Percentiles rank a stretch among this genome's conserved stretches.
These are phyloP conservation scores for Musa troglodytarum DNA, from an alignment of 176 grass and related monocot species.

Conservation along the genomic window DNA sequence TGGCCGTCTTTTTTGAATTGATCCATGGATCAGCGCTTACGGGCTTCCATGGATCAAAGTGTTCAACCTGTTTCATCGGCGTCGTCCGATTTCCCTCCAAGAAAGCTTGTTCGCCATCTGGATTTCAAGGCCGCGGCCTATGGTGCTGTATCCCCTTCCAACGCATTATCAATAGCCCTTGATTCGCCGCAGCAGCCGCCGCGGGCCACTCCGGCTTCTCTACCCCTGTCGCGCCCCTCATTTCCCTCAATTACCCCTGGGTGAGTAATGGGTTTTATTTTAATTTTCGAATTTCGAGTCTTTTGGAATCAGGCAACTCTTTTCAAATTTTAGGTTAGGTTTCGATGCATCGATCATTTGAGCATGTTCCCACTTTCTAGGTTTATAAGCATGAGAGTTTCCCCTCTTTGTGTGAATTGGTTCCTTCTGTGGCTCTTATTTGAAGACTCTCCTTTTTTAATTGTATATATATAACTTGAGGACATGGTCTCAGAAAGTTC, in stretches of 20 bases:
- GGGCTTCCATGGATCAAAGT: constrained; percentile 51
- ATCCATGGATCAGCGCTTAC: background rate
- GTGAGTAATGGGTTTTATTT: background rate
- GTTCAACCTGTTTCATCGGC: constrained; percentile 27
- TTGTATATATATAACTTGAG: too few species aligned
- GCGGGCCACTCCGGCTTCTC: constrained; percentile 14
- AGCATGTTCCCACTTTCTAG: background rate
- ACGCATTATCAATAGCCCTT: constrained; percentile 40
- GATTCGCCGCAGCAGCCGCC: constrained; percentile 27
- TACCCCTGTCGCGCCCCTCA: constrained; percentile 3
- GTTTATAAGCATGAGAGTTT: background rate
- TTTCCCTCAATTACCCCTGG: background rate
- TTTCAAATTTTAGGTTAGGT: constrained; percentile 2
- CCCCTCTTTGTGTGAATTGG: too few species aligned
- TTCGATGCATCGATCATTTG: background rate
- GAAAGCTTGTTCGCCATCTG: constrained; percentile 85
- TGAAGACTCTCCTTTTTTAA: too few species aligned
- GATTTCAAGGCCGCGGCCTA: constrained; percentile 61
- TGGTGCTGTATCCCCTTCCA: constrained; percentile 39
- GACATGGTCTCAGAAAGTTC: too few species aligned
- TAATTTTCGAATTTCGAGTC: background rate
- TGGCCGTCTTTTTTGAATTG: background rate
- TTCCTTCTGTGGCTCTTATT: too few species aligned
- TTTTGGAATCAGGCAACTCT: background rate
- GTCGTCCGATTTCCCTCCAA: constrained; percentile 42